Evolutionary conservation across 805 yeast species (phyloP).

Genomic region (Candida schatavii): DNA sequence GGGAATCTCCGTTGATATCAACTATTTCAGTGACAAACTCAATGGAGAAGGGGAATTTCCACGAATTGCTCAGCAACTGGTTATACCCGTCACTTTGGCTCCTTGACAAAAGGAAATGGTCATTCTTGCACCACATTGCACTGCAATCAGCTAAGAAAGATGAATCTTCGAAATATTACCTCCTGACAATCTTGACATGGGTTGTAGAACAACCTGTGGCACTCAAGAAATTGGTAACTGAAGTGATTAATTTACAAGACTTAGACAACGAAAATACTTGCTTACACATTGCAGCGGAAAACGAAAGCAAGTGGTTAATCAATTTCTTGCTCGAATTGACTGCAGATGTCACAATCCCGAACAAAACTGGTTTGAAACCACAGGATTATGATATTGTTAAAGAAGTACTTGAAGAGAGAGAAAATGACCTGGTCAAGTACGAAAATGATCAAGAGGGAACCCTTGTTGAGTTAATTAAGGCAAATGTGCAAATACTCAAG

Average conservation of each 20-base stretch:
- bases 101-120: constrained; percentile 61
- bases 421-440: constrained; percentile 9
- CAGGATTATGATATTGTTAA: constrained; percentile 76
- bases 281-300: constrained; percentile 41
- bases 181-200: constrained; percentile 32
- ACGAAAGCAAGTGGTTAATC: constrained; percentile 37
- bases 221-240: constrained; percentile 13
- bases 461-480: constrained; percentile 31
- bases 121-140: constrained; percentile 85
- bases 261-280: constrained; percentile 36
- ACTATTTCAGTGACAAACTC: constrained; percentile 83
- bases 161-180: constrained; percentile 35
- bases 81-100: constrained; percentile 59
- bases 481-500: constrained; percentile 31
- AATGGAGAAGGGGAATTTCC: constrained; percentile 75
- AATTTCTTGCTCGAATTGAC: constrained; percentile 30
- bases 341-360: constrained; percentile 63
- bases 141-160: constrained; percentile 33
- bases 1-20: constrained; percentile 51
- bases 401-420: constrained; percentile 21
- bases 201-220: constrained; percentile 9
- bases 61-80: constrained; percentile 57
- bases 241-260: constrained; percentile 33
- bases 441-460: constrained; percentile 23
- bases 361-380: constrained; percentile 84